Conservation (phyloP, 352 stramenopile genomes). For the Phytophthora citrophthora region DNA sequence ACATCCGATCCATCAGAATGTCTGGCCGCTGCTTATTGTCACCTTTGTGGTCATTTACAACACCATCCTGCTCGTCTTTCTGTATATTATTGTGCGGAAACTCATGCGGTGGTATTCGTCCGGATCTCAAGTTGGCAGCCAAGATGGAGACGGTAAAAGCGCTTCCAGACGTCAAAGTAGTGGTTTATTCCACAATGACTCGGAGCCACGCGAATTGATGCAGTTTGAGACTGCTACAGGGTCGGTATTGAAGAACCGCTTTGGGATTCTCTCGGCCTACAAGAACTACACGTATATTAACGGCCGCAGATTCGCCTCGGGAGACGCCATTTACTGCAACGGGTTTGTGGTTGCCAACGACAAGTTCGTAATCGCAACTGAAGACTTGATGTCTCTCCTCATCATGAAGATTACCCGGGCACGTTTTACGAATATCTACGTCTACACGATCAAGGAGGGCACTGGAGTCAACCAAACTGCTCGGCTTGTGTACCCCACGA, state of each 20-base stretch:
- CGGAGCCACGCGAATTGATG: constrained; percentile 24
- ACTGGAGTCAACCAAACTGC: constrained; percentile 44
- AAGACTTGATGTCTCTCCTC: constrained; percentile 46
- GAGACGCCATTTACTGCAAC: constrained; percentile 64
- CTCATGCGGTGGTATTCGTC: constrained; percentile 7
- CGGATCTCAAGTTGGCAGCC: constrained; percentile 12
- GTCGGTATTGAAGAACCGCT: constrained; percentile 38
- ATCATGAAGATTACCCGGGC: constrained; percentile 50
- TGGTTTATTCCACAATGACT: constrained; percentile 14
- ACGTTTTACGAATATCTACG: constrained; percentile 52
- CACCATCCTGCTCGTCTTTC: constrained; percentile 30
- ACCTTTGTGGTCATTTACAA: constrained; percentile 34
- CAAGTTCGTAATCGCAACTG: constrained; percentile 55
- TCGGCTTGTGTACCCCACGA: constrained; percentile 52
- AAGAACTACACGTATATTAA: constrained; percentile 49
- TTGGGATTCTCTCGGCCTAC: constrained; percentile 47
- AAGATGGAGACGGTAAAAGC: constrained; percentile 3
- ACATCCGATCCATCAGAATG: constrained; percentile 28
- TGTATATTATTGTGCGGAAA: constrained; percentile 40
- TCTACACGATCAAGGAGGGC: constrained; percentile 46
- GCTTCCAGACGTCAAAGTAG: constrained; percentile 10
- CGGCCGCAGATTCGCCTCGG: constrained; percentile 24
- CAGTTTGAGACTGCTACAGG: constrained; percentile 44
- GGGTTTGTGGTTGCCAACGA: constrained; percentile 62
- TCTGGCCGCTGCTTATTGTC: constrained; percentile 20